Evolutionary conservation across 1,139 yeast species (phyloP), one percentile per base, ranked within the genome.

Genomic region (Suhomyces atakaporum): DNA sequence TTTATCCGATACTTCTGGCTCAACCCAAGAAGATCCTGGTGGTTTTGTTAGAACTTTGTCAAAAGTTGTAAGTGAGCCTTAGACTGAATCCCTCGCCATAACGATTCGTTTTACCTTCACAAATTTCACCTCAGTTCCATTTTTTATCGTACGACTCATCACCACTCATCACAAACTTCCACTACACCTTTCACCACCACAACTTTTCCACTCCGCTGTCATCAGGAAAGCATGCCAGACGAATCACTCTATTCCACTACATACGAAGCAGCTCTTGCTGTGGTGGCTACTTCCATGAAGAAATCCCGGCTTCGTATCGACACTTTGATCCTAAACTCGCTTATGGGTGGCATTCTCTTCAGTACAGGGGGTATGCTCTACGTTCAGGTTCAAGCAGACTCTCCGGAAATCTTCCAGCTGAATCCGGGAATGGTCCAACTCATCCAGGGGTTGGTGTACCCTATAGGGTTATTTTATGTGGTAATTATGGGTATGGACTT

Each of bases 221-320:
- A n/a, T n/a, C n/a, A n/a, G n/a, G n/a, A n/a, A n/a, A n/a, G n/a
- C n/a, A 43, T 41, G 50, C 38, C 36, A 3, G 49, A 41, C 13
- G 58, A 54, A 15, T 46, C 52, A 14, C 36, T 42, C 25, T 84
- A 82, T 53, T 69, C 82, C 36, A 78, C 88, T 5, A 85, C 90
- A 7, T 79, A 84, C 56, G 94, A 84, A 49, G 81, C 92, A 1
- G 92, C 92, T 1, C 58, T 84, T 35, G 92, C 92, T 0, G 83
- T 83, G 33, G 89, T 84, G 21, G 94, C 94, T 6, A 84, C 92
- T 0, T 72, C 87, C 2, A 84, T 84, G 92, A 84, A 84, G 55
- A 84, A 84, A 53, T 76, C 90, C 2, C 69, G 94, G 52, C 69
- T 83, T 16, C 70, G 79, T 40, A 46, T 79, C 5, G 81, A 79